Base-by-base conservation (phyloP, 768 basidiomycete species). In the Podaxis sp. region DNA sequence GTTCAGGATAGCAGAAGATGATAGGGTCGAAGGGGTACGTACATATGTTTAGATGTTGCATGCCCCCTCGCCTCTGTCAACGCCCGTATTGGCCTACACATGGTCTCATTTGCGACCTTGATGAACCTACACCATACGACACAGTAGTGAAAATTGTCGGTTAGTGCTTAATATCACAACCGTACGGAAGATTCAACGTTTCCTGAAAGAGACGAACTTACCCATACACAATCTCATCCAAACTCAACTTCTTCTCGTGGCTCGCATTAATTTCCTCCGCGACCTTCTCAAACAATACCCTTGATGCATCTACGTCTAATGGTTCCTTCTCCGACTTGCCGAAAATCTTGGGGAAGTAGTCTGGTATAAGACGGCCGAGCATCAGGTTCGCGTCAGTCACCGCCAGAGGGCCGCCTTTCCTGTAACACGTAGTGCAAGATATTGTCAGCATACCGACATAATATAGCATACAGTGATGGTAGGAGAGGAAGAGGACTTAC, bases 81-180 rank as follows among this genome's bases (percentile, higher is more conserved):
- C 1, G 93, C 87, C 2, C 96, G 87, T 61, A 98, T 96, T 7
- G 96, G 96, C 52, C 96, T 79, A 66, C 89, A 91, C 95, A 98
- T 98, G 0, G 93, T 95, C 78, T 98, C 96, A 68, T 97, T 97
- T 8, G 95, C 95, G 9, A 96, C 95, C 70, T 95, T 93, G 76
- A 98, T 90, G 74, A 95, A 97, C 4, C 95, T 93, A 54, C 4
- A n/a, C 30, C 30, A 30, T 30, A 8, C 1, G 30, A 33, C 8
- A 9, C 2, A 33, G 33, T 2, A 33, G 33, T 2, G 2, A 33
- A 33, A 33, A 33, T 9, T 9, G 8, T 33, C 33, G 9, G 33
- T 33, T 33, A 4, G 26, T 64, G 59, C 44, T 19, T 53, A 17
- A 26, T 1, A 24, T n/a, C 26, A 19, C 26, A 39, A 30, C 36